Evolutionary conservation across 805 yeast species (phyloP), one percentile per base, ranked within the genome.

Genomic region (Kuraishia cidri): DNA sequence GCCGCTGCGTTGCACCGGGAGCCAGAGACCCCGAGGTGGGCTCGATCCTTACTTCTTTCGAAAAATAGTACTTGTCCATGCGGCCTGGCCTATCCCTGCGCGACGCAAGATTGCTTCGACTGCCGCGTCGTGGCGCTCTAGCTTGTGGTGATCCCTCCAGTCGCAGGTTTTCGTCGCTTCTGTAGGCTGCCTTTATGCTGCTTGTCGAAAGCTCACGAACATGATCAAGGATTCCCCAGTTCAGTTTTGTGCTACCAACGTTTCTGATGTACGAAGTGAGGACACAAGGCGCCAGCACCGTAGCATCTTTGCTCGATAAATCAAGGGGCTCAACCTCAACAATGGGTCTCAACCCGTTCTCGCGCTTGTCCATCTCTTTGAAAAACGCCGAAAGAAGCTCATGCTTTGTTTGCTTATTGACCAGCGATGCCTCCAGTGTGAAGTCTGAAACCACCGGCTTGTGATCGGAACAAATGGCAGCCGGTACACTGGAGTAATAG

Each of bases 401-500:
- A 7, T 54, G 50, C 10, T 72, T 52, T 29, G 46, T 48, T 5
- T 43, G 54, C 11, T 46, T 46, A 45, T 75, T 62, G 7, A 69
- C 50, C 3, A 64, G 35, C 9, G 54, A 50, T 1, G 58, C 43
- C 1, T 47, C 40, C 3, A 64, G 27, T 6, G 40, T 41, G 29
- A 54, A 63, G 12, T 55, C 61, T 3, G 67, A 50, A 10, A 48
- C 46, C 2, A 75, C 79, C 0, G 83, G 81, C 32, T 63, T 58
- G 45, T 75, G 83, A 42, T 75, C 83, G 0, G 79, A 72, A 0
- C 60, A 46, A 6, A 31, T 30, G 4, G 54, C 36, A 1, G 45
- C 45, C 13, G 48, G 42, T 5, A 53, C 42, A 0, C 44, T 29
- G 20, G 48, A 43, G 18, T 54, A 48, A 2, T 38, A 16, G 2